These are phyloP conservation scores for Santalum album DNA, from an alignment of 164 flowering plant species.

Conservation along the genomic window DNA sequence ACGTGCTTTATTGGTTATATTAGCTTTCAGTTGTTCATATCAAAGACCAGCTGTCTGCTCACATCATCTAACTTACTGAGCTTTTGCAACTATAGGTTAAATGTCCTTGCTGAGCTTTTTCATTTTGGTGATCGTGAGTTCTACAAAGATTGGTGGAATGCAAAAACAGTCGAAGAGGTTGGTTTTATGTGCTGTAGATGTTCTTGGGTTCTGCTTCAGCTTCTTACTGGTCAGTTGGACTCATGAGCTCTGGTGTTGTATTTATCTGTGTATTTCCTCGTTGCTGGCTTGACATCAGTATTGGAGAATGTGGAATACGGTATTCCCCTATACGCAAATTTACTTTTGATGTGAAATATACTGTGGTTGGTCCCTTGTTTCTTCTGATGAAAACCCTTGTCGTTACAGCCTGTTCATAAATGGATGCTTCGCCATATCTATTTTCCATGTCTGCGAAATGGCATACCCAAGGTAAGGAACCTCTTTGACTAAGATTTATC, in stretches of 20 bases:
- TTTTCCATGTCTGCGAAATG: conserved; percentile 75
- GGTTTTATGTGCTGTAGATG: conserved; percentile 7
- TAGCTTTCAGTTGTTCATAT: too few relatives aligned
- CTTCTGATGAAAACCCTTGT: conserved; percentile 4
- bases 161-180: conserved; percentile 90
- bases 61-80: too few relatives aligned
- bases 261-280: conserved; percentile 9
- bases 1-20: too few relatives aligned
- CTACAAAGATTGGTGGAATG: conserved; percentile 99
- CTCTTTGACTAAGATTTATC: too few relatives aligned
- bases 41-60: too few relatives aligned
- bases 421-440: conserved; percentile 97
- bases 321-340: conserved; percentile 19
- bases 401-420: conserved; percentile 93
- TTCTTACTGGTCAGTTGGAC: not conserved
- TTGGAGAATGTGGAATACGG: conserved; percentile 99
- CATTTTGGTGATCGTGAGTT: conserved; percentile 96
- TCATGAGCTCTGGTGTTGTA: conserved; percentile 8
- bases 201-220: not conserved
- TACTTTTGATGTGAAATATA: too few relatives aligned
- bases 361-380: not conserved
- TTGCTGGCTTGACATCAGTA: conserved; percentile 47
- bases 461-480: conserved; percentile 66
- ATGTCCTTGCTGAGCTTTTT: conserved; percentile 92
- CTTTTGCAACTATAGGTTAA: conserved; percentile 64